Conservation (phyloP, 2,329 filamentous ascomycete genomes). For the Ambrosiella xylebori region DNA sequence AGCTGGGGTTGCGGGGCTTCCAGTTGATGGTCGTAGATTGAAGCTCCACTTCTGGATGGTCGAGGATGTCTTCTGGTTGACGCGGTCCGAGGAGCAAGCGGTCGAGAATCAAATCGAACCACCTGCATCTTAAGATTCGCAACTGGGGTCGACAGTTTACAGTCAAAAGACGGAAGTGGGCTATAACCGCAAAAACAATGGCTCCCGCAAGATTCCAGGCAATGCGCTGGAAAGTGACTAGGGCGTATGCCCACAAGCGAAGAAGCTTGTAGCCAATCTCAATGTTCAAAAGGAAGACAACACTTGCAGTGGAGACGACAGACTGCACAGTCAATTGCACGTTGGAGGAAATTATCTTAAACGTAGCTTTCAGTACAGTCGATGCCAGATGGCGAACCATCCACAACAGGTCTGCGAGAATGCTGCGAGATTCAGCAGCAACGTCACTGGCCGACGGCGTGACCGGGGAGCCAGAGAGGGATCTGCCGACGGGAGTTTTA, state of each 20-base stretch:
- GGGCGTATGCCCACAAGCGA: constrained; percentile 11
- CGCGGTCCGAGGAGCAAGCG: constrained; percentile 11
- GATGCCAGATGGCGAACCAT: constrained; percentile 8
- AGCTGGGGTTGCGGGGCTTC: neutral
- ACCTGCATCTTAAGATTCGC: constrained; percentile 1
- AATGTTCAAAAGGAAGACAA: constrained; percentile 11
- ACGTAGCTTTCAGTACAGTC: constrained; percentile 10
- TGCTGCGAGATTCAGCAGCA: constrained; percentile 10
- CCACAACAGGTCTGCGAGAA: constrained; percentile 6
- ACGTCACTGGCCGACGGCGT: neutral
- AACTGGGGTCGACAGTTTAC: neutral
- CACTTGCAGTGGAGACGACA: constrained; percentile 8
- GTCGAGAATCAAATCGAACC: constrained; percentile 10
- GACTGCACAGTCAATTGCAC: constrained; percentile 10
- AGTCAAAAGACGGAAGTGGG: constrained; percentile 7
- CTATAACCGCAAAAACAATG: constrained; percentile 3
- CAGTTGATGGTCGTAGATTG: neutral
- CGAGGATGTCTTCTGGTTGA: constrained; percentile 11
- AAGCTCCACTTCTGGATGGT: constrained; percentile 8
- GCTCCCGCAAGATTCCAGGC: constrained; percentile 9
- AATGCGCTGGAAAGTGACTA: constrained; percentile 10
- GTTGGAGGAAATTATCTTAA: constrained; percentile 13
- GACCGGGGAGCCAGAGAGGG: neutral
- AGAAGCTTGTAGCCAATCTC: constrained; percentile 13
- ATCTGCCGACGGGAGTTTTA: neutral